A percentile compares a stretch with the other conserved stretches of the same genome.
phyloP scores from a whole-genome alignment of 225 moss, liverwort and hornwort genomes.

The Takakia lepidozioides region DNA sequence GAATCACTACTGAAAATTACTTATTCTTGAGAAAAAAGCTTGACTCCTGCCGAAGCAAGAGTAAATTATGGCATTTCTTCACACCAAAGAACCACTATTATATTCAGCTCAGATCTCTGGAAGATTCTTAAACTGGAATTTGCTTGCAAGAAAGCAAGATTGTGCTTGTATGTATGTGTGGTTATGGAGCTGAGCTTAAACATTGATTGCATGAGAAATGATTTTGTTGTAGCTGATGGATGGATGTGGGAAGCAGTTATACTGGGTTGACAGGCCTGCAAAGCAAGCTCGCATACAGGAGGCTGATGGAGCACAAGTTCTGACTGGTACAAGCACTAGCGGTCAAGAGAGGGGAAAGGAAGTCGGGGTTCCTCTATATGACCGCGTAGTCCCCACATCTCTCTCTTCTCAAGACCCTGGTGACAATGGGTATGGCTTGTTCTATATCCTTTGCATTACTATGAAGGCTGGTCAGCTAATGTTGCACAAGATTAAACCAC shows the following conservation, averaged over 20 bases:
- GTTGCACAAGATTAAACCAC: no score
- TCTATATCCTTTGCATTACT: no score
- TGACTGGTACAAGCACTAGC: constrained; percentile 6
- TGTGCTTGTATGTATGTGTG: background rate
- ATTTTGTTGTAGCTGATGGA: background rate
- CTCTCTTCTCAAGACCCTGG: constrained; percentile 47
- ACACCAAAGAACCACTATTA: no score
- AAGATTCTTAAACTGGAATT: no score
- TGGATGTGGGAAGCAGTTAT: constrained; percentile 27
- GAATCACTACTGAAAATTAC: no score
- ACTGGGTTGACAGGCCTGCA: constrained; percentile 86
- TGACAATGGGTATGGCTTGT: constrained; percentile 72
- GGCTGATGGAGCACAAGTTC: constrained; percentile 9
- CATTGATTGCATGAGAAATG: background rate
- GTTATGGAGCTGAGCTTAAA: background rate
- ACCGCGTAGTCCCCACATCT: constrained; percentile 60
- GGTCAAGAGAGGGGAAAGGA: constrained; percentile 46
- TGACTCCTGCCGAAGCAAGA: no score
- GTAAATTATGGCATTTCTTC: no score
- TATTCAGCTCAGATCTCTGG: no score
- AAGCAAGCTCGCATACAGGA: constrained; percentile 33
- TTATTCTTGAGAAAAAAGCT: no score
- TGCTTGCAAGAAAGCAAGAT: no score
- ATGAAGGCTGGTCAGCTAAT: no score
- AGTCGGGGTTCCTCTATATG: constrained; percentile 82